A percentile compares a stretch with the other conserved stretches of the same genome.
Evolutionary conservation across 495 filamentous ascomycete genomes (phyloP).

Genomic region (Hypoxylon crocopeplum): DNA sequence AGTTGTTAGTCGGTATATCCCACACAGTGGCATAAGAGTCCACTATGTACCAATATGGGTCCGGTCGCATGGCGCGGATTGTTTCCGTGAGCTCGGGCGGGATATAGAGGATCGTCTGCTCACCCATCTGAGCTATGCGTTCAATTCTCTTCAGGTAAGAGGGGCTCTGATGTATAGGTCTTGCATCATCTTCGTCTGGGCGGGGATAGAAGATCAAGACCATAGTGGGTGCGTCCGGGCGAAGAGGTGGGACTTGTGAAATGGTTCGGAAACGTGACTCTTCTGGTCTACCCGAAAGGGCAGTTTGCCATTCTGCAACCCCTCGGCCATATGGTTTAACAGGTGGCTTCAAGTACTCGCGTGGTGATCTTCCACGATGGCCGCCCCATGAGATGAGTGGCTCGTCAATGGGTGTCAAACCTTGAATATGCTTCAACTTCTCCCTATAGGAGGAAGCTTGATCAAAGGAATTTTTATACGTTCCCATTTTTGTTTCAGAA

Average conservation of each 20-base stretch:
- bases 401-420: conserved; percentile 22
- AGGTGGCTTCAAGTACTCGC: conserved; percentile 22
- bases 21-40: conserved; percentile 27
- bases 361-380: conserved; percentile 22
- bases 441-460: conserved; percentile 18
- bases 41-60: conserved; percentile 29
- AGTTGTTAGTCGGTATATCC: conserved; percentile 33
- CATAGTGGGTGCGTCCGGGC: conserved; percentile 22
- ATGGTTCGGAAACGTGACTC: conserved; percentile 1
- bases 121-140: conserved; percentile 28
- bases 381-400: conserved; percentile 31
- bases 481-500: conserved; percentile 1
- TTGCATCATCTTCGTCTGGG: conserved; percentile 20
- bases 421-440: conserved; percentile 14
- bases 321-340: conserved; percentile 13
- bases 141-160: conserved; percentile 33
- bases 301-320: conserved; percentile 24
- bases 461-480: conserved; percentile 3
- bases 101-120: conserved; percentile 32
- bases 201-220: conserved; percentile 33
- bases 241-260: conserved; percentile 16
- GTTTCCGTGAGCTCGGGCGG: conserved; percentile 21
- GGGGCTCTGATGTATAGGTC: conserved; percentile 20
- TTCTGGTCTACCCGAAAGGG: conserved; percentile 15
- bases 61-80: conserved; percentile 18